A percentile compares a stretch with the other conserved stretches of the same genome.
These are phyloP conservation scores for Aphanomyces stellatus DNA, from an alignment of 352 stramenopile genomes.

Conservation along the genomic window DNA sequence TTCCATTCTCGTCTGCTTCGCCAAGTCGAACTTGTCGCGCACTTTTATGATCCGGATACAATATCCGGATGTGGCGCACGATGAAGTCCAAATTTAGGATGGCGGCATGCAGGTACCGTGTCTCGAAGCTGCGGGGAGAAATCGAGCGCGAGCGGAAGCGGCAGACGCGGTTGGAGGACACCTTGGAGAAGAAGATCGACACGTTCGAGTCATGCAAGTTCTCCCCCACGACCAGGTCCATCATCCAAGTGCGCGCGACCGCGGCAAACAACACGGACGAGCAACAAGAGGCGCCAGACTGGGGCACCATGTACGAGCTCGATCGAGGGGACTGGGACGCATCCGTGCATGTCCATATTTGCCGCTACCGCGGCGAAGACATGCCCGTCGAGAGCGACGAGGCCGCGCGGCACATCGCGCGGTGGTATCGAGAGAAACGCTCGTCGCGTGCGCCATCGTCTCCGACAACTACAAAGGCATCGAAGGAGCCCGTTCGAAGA, in stretches of 20 bases:
- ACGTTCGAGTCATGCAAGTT: background rate
- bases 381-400: no score
- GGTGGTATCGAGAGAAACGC: background rate
- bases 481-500: background rate
- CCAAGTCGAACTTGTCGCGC: background rate
- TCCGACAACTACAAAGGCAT: background rate
- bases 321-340: conserved; percentile 9
- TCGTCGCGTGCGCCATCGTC: background rate
- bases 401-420: background rate
- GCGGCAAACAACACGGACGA: no score
- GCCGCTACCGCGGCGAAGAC: background rate
- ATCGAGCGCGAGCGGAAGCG: background rate
- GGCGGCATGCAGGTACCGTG: no score
- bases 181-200: background rate
- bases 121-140: background rate
- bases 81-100: no score
- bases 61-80: no score
- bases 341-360: background rate
- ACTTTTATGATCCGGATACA: no score
- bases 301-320: background rate
- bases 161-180: background rate
- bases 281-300: background rate
- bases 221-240: background rate
- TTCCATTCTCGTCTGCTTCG: background rate
- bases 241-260: background rate